Percentiles rank a stretch among this genome's conserved stretches.
phyloP scores from a whole-genome alignment of 345 rosid genomes.

The Eucalyptus shirleyi region DNA sequence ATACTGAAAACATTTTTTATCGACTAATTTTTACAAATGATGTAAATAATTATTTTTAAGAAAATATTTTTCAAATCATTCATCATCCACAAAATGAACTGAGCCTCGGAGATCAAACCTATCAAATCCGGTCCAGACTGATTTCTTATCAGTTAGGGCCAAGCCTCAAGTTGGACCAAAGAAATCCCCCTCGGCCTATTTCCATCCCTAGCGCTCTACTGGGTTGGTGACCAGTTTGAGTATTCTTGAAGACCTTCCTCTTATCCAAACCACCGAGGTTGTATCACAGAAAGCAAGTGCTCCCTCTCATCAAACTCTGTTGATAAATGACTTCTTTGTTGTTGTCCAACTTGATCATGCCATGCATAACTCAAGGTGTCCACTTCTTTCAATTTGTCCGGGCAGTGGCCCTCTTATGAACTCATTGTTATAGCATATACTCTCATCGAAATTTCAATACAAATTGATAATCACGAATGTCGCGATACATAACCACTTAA shows the following conservation, averaged over 20 bases:
- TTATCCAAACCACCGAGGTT: background rate
- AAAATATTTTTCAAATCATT: background rate
- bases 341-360: background rate
- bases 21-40: background rate
- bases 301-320: background rate
- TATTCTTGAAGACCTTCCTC: background rate
- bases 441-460: background rate
- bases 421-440: background rate
- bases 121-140: no score
- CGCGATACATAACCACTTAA: background rate
- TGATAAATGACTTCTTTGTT: background rate
- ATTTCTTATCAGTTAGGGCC: background rate
- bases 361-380: background rate
- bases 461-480: background rate
- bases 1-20: background rate
- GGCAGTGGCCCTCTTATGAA: background rate
- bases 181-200: background rate
- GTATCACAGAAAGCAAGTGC: background rate
- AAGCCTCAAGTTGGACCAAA: background rate
- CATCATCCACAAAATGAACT: background rate
- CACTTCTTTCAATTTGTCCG: background rate
- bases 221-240: background rate
- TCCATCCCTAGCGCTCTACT: background rate
- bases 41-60: background rate
- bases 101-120: background rate